Evolutionary conservation across 305 asterid genomes (phyloP).

Genomic region (Fraxinus albicans): DNA sequence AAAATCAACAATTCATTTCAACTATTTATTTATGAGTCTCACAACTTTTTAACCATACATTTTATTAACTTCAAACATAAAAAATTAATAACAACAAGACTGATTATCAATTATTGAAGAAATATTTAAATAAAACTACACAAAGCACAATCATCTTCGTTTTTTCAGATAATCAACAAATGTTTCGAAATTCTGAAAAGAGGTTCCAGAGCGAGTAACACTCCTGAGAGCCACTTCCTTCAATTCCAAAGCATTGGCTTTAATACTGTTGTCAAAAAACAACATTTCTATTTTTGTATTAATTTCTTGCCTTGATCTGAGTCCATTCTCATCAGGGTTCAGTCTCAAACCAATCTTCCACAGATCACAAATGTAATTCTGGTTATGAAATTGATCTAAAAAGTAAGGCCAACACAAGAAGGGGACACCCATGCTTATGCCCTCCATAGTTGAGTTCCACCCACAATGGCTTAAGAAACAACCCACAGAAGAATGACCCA

Average conservation of each 20-base stretch:
- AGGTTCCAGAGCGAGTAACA: slow-evolving; percentile 20
- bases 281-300: slow-evolving; percentile 23
- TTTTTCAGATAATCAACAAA: slow-evolving; percentile 30
- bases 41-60: too few species aligned
- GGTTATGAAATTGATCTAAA: slow-evolving; percentile 38
- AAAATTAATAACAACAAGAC: background rate
- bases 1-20: too few species aligned
- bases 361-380: slow-evolving; percentile 34
- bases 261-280: slow-evolving; percentile 20
- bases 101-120: background rate
- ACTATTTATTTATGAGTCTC: too few species aligned
- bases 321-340: slow-evolving; percentile 31
- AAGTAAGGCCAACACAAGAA: slow-evolving; percentile 58
- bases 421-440: slow-evolving; percentile 39
- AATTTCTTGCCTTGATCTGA: slow-evolving; percentile 37
- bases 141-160: background rate
- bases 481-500: slow-evolving; percentile 37
- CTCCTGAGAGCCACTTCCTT: slow-evolving; percentile 29
- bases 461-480: slow-evolving; percentile 61
- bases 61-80: background rate
- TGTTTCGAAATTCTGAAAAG: slow-evolving; percentile 21
- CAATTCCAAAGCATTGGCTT: slow-evolving; percentile 30
- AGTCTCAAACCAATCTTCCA: slow-evolving; percentile 44
- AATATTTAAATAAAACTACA: background rate
- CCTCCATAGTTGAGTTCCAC: slow-evolving; percentile 48